Percentiles rank a stretch among this genome's conserved stretches.
These are phyloP conservation scores for Apiotrichum veenhuisii DNA, from an alignment of 1,284 basidiomycete genomes.

Conservation along the genomic window DNA sequence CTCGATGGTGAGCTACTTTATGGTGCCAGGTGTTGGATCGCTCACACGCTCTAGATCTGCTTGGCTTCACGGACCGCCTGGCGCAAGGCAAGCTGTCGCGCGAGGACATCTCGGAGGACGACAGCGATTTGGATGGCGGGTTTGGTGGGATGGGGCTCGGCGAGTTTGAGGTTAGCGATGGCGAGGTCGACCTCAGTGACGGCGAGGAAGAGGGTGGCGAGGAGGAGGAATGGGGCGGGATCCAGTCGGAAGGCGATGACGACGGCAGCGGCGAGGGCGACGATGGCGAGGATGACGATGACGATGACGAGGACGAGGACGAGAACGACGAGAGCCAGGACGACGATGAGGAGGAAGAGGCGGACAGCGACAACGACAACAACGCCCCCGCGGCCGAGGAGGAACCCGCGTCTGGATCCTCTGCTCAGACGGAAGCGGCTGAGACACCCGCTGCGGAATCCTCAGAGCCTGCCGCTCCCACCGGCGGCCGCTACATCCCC, in stretches of 20 bases:
- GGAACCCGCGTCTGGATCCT: neutral
- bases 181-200: conserved; percentile 7
- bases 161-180: conserved; percentile 11
- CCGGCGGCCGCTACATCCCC: conserved; percentile 51
- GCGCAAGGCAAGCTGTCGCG: conserved; percentile 31
- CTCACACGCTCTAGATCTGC: conserved; percentile 52
- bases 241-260: conserved; percentile 14
- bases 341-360: conserved; percentile 16
- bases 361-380: conserved; percentile 15
- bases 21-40: conserved; percentile 19
- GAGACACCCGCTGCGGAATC: neutral
- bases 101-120: conserved; percentile 9
- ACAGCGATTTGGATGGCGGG: conserved; percentile 3
- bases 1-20: conserved; percentile 63
- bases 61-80: conserved; percentile 43
- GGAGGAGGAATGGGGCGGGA: conserved; percentile 7
- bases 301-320: conserved; percentile 20
- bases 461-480: conserved; percentile 14
- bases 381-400: neutral
- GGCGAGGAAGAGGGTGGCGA: conserved; percentile 5
- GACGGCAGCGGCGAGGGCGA: conserved; percentile 9
- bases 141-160: conserved; percentile 1
- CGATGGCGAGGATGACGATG: conserved; percentile 8
- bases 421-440: conserved; percentile 4
- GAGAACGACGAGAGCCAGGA: conserved; percentile 5